Base-by-base conservation (phyloP, 2,329 filamentous ascomycete genomes). In the Cordyceps cateniannulata region DNA sequence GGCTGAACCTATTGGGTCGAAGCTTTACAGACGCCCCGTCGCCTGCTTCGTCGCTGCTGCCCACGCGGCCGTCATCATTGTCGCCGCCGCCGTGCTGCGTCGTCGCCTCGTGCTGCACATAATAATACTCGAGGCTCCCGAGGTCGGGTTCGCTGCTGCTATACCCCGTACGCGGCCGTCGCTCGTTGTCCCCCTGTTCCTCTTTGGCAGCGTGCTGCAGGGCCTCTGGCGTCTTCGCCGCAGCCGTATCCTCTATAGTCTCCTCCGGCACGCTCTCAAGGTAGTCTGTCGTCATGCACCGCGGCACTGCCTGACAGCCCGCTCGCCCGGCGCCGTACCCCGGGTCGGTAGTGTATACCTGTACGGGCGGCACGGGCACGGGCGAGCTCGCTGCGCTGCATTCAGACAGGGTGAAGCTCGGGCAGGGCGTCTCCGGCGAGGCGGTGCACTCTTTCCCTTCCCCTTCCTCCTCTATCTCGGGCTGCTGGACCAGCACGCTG, bases 401-500 rank as follows among this genome's bases (percentile, higher is more conserved):
- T 25, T 67, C 62, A 18, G 60, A 59, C 22, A 54, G 49, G 24
- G 32, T 29, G 44, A 60, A 65, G 58, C 65, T 64, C 35, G 51
- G 58, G 27, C 57, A 62, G 16, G 62, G 56, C 9, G 64, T 63
- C 24, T 48, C 49, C 12, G 64, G 47, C 9, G 62, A 57, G 16
- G 58, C 64, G 62, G 53, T 55, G 59, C 16, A 51, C 47, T 69
- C 8, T n/a, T n/a, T n/a, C 8, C 6, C 10, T 3, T 14, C 32
- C 32, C 14, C 32, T 35, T 35, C 8, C 32, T 14, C 32, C 32
- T 14, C 32, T 12, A 35, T 35, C 10, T 35, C 32, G 32, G 32
- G 69, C 2, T 74, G 67, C 42, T 72, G 69, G 32, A 12, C 32
- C 8, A 12, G 4, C 32, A 14, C 6, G 32, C 2, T 35, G 16